Conservation (phyloP, 2,329 filamentous ascomycete genomes). For the Corinectria fuckeliana region DNA sequence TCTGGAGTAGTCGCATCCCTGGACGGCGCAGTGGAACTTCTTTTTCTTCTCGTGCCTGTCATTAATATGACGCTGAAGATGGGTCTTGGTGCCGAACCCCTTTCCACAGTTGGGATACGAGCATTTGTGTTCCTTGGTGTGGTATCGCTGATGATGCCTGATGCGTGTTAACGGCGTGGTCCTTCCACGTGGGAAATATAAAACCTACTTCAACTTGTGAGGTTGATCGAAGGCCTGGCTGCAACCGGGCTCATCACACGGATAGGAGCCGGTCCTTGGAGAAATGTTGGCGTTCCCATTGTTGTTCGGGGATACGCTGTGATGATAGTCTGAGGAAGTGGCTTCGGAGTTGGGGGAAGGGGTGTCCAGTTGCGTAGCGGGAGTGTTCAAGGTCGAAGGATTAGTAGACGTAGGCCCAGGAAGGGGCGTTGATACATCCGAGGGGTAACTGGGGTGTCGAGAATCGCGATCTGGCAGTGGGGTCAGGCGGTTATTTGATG, state of each 20-base stretch:
- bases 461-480: slow-evolving; percentile 32
- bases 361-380: slow-evolving; percentile 53
- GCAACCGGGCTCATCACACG: slow-evolving; percentile 47
- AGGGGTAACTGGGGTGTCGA: slow-evolving; percentile 44
- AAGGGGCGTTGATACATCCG: slow-evolving; percentile 52
- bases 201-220: slow-evolving; percentile 63
- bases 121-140: slow-evolving; percentile 65
- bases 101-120: slow-evolving; percentile 59
- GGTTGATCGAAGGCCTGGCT: slow-evolving; percentile 59
- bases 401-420: slow-evolving; percentile 48
- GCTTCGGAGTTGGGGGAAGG: slow-evolving; percentile 49
- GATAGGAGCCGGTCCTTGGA: slow-evolving; percentile 40
- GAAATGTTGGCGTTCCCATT: slow-evolving; percentile 32
- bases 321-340: slow-evolving; percentile 44
- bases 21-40: slow-evolving; percentile 64
- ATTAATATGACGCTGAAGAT: slow-evolving; percentile 67
- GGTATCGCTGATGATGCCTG: slow-evolving; percentile 66
- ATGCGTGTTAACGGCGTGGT: not conserved
- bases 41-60: slow-evolving; percentile 66
- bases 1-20: slow-evolving; percentile 62
- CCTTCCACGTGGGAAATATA: not conserved
- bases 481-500: slow-evolving; percentile 35
- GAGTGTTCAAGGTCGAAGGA: slow-evolving; percentile 52
- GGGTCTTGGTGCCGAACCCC: slow-evolving; percentile 67
- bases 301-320: slow-evolving; percentile 46